Conservation (phyloP, 192 early-diverging fungal species). For the Rhizophlyctis rosea region DNA sequence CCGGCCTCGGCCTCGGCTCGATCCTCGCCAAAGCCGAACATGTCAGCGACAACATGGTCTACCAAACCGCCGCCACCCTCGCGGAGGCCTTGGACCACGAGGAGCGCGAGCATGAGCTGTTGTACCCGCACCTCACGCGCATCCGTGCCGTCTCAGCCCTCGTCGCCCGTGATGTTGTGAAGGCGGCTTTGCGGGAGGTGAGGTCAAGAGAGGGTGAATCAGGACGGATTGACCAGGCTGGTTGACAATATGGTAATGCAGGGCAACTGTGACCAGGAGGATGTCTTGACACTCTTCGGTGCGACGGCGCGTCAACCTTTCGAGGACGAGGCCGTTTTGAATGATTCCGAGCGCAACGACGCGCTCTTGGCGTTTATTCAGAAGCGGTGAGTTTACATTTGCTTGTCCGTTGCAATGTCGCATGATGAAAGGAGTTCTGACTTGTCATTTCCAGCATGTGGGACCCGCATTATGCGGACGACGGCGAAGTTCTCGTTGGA, state of each 20-base stretch:
- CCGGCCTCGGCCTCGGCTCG: slow-evolving; percentile 87
- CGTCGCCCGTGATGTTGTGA: slow-evolving; percentile 77
- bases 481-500: no score
- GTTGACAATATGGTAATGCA: background rate
- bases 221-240: background rate
- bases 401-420: no score
- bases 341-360: background rate
- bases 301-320: background rate
- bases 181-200: slow-evolving; percentile 40
- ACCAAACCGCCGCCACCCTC: slow-evolving; percentile 73
- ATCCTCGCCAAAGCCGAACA: slow-evolving; percentile 63
- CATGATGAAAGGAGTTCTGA: no score
- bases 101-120: slow-evolving; percentile 64
- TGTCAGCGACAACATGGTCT: slow-evolving; percentile 83
- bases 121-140: slow-evolving; percentile 83
- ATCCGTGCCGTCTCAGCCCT: slow-evolving; percentile 82
- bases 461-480: slow-evolving; percentile 9
- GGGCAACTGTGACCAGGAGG: background rate
- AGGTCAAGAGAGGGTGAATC: background rate
- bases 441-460: no score
- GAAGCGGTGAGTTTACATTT: no score
- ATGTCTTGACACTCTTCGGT: slow-evolving; percentile 5
- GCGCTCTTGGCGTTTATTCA: slow-evolving; percentile 2
- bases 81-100: slow-evolving; percentile 67
- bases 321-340: background rate